Percentiles rank a stretch among this genome's conserved stretches.
Conservation (phyloP, 345 rosid species). For the Lepidium africanum region DNA sequence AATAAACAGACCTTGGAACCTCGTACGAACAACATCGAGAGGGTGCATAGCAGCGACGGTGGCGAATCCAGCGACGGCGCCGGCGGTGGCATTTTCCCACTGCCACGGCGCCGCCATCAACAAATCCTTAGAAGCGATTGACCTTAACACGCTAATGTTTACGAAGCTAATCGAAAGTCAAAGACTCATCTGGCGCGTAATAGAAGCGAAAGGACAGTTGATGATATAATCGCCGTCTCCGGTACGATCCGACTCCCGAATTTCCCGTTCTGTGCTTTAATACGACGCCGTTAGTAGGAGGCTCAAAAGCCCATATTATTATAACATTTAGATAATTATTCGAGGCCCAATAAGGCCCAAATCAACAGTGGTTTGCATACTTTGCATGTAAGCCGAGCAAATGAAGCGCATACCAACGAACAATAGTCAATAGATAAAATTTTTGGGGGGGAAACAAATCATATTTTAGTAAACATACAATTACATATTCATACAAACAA, state of each 20-base stretch:
- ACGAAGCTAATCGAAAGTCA: not conserved
- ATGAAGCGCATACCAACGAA: not conserved
- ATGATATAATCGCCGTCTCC: not conserved
- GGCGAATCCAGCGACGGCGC: conserved; percentile 82
- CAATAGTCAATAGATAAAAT: not conserved
- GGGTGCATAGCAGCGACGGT: conserved; percentile 82
- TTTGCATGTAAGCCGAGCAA: not conserved
- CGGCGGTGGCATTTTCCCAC: conserved; percentile 88
- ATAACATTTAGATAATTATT: not conserved
- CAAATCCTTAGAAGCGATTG: not conserved
- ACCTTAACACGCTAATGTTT: not conserved
- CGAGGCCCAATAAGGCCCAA: not conserved
- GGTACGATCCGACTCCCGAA: not conserved
- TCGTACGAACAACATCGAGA: conserved; percentile 86
- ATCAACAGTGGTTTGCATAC: not conserved
- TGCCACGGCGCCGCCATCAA: conserved; percentile 40
- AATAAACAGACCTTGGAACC: conserved; percentile 64
- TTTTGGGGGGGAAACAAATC: not conserved
- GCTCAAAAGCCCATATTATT: not conserved
- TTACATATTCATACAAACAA: not conserved
- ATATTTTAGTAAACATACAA: not conserved
- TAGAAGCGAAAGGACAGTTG: not conserved
- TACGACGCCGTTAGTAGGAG: not conserved
- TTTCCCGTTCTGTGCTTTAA: not conserved
- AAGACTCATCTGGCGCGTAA: not conserved